Evolutionary conservation across 2,329 filamentous ascomycete species (phyloP), one percentile per base, ranked within the genome.

Genomic region (Pseudocercospora vitis): DNA sequence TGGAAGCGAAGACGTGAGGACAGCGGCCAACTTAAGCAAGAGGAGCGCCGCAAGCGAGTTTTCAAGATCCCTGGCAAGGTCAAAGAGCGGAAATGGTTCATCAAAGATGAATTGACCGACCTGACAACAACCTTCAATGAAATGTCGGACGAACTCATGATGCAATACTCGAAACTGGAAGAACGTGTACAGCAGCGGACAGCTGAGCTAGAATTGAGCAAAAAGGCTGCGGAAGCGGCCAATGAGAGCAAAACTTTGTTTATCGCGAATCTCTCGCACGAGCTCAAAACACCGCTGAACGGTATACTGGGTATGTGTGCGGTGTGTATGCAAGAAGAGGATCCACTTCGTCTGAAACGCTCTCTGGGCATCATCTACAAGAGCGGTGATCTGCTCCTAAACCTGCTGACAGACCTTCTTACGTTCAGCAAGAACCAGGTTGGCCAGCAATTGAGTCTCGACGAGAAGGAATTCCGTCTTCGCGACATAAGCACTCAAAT

Each of bases 211-310:
- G 90, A 95, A 66, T 83, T 89, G 57, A 95, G 87, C 74, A 96
- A 96, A 70, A 89, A 90, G 73, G 89, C 90, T 1, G 91, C 91
- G 1, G 91, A 96, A 71, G 88, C 89, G n/a, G 91, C 91, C 3
- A 96, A 96, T 64, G 89, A 96, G 73, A 95, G 89, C 78, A 99
- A 99, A 74, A 97, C 94, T 0, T 78, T 97, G 7, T 97, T 97
- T 74, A 95, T 99, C 59, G 94, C 94, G 14, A 97, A 97, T 65
- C 96, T 97, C 47, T 85, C 81, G 1, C 84, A 87, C 62, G 84
- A 97, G 70, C 78, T 99, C 29, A 95, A 96, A 68, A 99, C 94
- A 1, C 94, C 94, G 0, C 79, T 97, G 53, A 97, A 97, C 67
- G 94, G 92, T 9, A 96, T 97, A 45, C 78, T 99, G 65, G 94